Evolutionary conservation across 208 protist genomes (phyloP).

Genomic region (Crithidia brevicula): DNA sequence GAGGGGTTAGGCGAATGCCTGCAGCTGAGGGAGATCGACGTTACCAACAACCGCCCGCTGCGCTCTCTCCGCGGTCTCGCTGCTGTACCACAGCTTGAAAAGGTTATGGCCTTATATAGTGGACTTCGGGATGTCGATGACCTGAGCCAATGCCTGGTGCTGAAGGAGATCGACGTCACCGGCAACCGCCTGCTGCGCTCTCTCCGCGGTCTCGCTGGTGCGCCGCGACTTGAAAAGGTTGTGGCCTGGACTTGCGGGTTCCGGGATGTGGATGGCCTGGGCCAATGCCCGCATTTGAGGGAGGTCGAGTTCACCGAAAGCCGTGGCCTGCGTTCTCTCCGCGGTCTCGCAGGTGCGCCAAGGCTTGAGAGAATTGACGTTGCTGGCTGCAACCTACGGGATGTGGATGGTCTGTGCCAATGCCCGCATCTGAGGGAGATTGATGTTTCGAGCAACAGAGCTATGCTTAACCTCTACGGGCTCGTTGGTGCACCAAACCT

Average conservation of each 20-base stretch:
- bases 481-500: too few relatives aligned
- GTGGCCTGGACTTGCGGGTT: constrained; percentile 3
- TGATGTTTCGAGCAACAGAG: too few relatives aligned
- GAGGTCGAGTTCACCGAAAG: too few relatives aligned
- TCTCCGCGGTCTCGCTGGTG: constrained; percentile 1
- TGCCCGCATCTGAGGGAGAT: too few relatives aligned
- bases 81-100: neutral
- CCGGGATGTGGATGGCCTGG: neutral
- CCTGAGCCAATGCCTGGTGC: neutral
- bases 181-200: neutral
- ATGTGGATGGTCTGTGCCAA: too few relatives aligned
- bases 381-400: too few relatives aligned
- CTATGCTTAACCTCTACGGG: too few relatives aligned
- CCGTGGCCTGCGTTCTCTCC: too few relatives aligned
- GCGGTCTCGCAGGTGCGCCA: too few relatives aligned
- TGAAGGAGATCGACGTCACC: neutral
- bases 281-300: neutral
- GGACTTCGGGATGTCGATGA: neutral
- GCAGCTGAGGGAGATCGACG: too few relatives aligned
- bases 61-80: neutral
- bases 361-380: too few relatives aligned
- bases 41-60: neutral
- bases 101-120: neutral
- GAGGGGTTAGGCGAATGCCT: neutral
- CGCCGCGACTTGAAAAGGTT: constrained; percentile 4